Percentiles rank a stretch among this genome's conserved stretches.
These are phyloP conservation scores for Tagetes patula DNA, from an alignment of 129 eudicot genomes.

Conservation along the genomic window DNA sequence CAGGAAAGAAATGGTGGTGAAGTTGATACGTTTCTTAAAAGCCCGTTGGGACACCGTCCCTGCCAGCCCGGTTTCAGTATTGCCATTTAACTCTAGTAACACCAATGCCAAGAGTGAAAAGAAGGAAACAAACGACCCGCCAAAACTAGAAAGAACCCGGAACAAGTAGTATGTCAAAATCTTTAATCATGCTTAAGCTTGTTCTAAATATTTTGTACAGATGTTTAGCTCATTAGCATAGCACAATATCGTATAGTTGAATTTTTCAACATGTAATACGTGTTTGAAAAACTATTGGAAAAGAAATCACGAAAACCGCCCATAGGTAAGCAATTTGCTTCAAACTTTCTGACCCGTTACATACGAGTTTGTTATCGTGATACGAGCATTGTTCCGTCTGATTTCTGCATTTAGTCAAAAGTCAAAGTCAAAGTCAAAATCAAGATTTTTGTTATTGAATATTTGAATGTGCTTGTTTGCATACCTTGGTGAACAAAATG, in stretches of 20 bases:
- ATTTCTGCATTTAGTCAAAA: slow-evolving; percentile 37
- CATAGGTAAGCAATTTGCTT: slow-evolving; percentile 30
- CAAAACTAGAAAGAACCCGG: slow-evolving; percentile 40
- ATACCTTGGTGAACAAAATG: slow-evolving; percentile 68
- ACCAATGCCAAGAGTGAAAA: slow-evolving; percentile 31
- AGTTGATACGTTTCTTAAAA: slow-evolving; percentile 55
- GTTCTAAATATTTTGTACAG: slow-evolving; percentile 27
- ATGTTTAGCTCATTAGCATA: slow-evolving; percentile 18
- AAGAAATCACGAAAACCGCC: slow-evolving; percentile 24
- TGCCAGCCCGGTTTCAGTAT: slow-evolving; percentile 75
- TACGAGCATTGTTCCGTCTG: slow-evolving; percentile 54
- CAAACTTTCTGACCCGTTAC: slow-evolving; percentile 38
- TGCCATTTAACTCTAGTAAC: slow-evolving; percentile 53
- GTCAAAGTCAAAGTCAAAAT: background rate
- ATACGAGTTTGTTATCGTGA: slow-evolving; percentile 40
- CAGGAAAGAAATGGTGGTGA: slow-evolving; percentile 63
- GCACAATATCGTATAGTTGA: slow-evolving; percentile 25
- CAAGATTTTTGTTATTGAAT: background rate
- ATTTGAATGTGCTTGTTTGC: slow-evolving; percentile 7
- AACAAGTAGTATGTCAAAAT: slow-evolving; percentile 27
- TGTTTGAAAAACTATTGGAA: slow-evolving; percentile 22
- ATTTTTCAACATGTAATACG: slow-evolving; percentile 21
- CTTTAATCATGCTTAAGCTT: slow-evolving; percentile 18
- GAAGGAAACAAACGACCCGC: slow-evolving; percentile 30
- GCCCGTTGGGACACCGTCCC: slow-evolving; percentile 95